Conservation (phyloP, 805 yeast species). For the Wickerhamiella qilinensis region DNA sequence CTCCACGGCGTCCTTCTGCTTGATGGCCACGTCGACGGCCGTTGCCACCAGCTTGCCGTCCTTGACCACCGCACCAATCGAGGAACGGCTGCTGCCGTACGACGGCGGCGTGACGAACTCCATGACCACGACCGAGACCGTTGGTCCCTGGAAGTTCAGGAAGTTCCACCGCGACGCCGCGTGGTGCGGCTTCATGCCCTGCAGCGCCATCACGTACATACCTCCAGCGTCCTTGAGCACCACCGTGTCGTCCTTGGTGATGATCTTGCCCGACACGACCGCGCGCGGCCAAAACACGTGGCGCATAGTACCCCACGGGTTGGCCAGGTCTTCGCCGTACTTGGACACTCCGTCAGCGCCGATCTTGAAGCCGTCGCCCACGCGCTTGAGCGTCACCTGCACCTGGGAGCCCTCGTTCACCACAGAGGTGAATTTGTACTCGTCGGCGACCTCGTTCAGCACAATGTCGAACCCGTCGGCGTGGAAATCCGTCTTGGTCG, state of each 20-base stretch:
- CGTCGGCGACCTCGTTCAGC: slow-evolving; percentile 35
- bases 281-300: slow-evolving; percentile 96
- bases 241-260: slow-evolving; percentile 22
- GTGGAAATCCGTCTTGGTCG: slow-evolving; percentile 48
- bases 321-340: slow-evolving; percentile 67
- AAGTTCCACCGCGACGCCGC: slow-evolving; percentile 97
- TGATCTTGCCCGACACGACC: slow-evolving; percentile 47
- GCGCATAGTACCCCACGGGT: slow-evolving; percentile 97
- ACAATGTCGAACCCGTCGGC: slow-evolving; percentile 60
- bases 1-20: slow-evolving; percentile 36
- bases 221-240: slow-evolving; percentile 27
- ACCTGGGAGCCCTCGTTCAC: slow-evolving; percentile 58
- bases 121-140: slow-evolving; percentile 69
- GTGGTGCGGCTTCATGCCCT: slow-evolving; percentile 99
- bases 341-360: slow-evolving; percentile 76
- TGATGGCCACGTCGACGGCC: slow-evolving; percentile 47
- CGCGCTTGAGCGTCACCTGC: slow-evolving; percentile 44
- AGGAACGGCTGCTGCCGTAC: slow-evolving; percentile 68
- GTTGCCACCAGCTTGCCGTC: slow-evolving; percentile 47
- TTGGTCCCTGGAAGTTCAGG: slow-evolving; percentile 66
- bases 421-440: slow-evolving; percentile 37
- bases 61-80: slow-evolving; percentile 57
- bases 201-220: slow-evolving; percentile 91
- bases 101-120: slow-evolving; percentile 90
- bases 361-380: slow-evolving; percentile 64